Evolutionary conservation across 805 yeast species (phyloP), one percentile per base, ranked within the genome.

Genomic region (Ogataea sp.): DNA sequence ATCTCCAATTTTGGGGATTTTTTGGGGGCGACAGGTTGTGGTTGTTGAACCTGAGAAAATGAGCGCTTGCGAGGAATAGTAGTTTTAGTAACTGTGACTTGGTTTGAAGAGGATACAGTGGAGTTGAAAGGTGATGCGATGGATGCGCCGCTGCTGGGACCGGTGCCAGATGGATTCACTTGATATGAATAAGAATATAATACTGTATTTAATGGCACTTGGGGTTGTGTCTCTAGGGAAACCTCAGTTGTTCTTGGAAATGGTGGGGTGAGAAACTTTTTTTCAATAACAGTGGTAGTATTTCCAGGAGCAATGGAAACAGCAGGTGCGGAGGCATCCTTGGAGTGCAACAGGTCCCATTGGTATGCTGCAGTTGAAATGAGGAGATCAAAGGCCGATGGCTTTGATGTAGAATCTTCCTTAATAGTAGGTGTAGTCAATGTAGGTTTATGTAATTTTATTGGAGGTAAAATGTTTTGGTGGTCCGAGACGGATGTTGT

Each of bases 1-100:
- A 48, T 46, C 26, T 44, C 47, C n/a, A 49, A 39, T 36, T 44
- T 46, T 26, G 55, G 55, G 3, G 53, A 45, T 23, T 43, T 46
- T 28, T 42, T 45, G n/a, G n/a, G n/a, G n/a, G n/a, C n/a, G n/a
- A n/a, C n/a, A n/a, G n/a, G n/a, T 27, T 32, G 20, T 34, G 25
- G 25, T 6, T 16, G 34, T 17, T 30, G 33, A 10, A 4, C 33
- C 18, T 30, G 23, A 11, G 20, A 17, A 6, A 17, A 18, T 17
- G 33, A 30, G 14, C 33, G 33, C 11, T 30, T 30, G 21, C 33
- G 33, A 4, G 33, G 21, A 18, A 30, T 17, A 18, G 11, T 15
- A 3, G 36, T 33, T 20, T 33, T 33, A 6, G 36, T 21, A 9
- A 25, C 36, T 6, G 36, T 33, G 9, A 20, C 10, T 16, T n/a